Evolutionary conservation across 2,329 filamentous ascomycete species (phyloP).

Genomic region (Metarhizium rileyi): DNA sequence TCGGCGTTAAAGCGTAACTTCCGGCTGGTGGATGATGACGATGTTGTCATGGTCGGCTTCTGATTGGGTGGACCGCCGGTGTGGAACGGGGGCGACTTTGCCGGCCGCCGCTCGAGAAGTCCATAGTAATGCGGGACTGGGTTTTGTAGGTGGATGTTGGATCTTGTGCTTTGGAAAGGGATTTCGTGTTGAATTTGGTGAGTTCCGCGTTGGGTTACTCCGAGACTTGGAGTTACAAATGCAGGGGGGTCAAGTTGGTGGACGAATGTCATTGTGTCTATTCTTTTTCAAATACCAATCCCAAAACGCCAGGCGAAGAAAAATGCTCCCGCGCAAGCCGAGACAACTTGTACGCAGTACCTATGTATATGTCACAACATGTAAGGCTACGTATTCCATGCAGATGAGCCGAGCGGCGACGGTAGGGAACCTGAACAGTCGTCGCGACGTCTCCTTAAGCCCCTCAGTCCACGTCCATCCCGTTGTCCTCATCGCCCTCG

Average conservation of each 20-base stretch:
- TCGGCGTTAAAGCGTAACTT: neutral
- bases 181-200: too few species aligned
- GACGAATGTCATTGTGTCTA: neutral
- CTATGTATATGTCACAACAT: neutral
- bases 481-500: slow-evolving; percentile 14
- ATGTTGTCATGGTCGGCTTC: neutral
- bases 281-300: slow-evolving; percentile 2
- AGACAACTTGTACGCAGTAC: neutral
- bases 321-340: neutral
- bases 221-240: too few species aligned
- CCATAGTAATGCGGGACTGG: too few species aligned
- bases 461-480: slow-evolving; percentile 21
- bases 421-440: neutral
- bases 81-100: neutral
- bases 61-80: neutral
- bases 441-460: neutral
- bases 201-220: too few species aligned
- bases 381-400: neutral
- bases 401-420: neutral
- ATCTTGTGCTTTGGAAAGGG: too few species aligned
- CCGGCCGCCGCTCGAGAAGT: too few species aligned
- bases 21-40: neutral
- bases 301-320: slow-evolving; percentile 6
- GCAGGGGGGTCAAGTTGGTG: too few species aligned
- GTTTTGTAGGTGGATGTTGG: too few species aligned